Percentiles rank a stretch among this genome's conserved stretches.
These are phyloP conservation scores for Aspergillus leporis DNA, from an alignment of 495 filamentous ascomycete genomes.

Conservation along the genomic window DNA sequence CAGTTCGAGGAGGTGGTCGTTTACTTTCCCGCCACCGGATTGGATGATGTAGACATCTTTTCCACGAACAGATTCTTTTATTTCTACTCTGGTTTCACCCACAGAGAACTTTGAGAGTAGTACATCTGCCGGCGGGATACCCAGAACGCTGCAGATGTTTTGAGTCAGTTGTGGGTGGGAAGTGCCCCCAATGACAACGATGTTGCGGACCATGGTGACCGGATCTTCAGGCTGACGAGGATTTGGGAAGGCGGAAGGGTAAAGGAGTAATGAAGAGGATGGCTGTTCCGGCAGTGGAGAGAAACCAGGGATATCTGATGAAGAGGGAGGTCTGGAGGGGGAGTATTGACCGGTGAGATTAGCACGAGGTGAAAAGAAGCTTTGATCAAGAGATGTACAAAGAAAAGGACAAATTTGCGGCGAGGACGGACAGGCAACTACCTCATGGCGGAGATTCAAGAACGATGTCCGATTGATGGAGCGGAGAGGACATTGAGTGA, in stretches of 20 bases:
- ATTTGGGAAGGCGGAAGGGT: constrained; percentile 15
- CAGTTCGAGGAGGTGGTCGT: constrained; percentile 93
- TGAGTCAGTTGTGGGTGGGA: constrained; percentile 88
- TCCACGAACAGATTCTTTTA: constrained; percentile 90
- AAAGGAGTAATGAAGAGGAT: constrained; percentile 19
- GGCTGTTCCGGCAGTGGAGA: constrained; percentile 29
- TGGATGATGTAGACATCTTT: constrained; percentile 99
- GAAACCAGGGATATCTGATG: constrained; percentile 32
- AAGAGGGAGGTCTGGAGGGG: constrained; percentile 39
- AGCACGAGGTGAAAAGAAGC: constrained; percentile 12
- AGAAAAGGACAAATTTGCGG: constrained; percentile 19
- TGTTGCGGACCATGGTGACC: constrained; percentile 82
- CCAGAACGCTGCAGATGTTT: constrained; percentile 81
- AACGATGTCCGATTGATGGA: constrained; percentile 19
- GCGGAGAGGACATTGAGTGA: constrained; percentile 20
- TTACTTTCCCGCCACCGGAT: constrained; percentile 84
- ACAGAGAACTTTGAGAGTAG: constrained; percentile 88
- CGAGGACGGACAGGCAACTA: constrained; percentile 30
- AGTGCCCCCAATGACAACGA: constrained; percentile 89
- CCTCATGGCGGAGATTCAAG: constrained; percentile 37
- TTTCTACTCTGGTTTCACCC: constrained; percentile 93
- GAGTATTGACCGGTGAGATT: constrained; percentile 27
- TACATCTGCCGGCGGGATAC: constrained; percentile 78
- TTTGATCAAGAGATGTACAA: background rate
- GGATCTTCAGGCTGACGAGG: constrained; percentile 12